Evolutionary conservation across 176 grass and related monocot species (phyloP), one percentile per base, ranked within the genome.

Genomic region (Musa beccarii): DNA sequence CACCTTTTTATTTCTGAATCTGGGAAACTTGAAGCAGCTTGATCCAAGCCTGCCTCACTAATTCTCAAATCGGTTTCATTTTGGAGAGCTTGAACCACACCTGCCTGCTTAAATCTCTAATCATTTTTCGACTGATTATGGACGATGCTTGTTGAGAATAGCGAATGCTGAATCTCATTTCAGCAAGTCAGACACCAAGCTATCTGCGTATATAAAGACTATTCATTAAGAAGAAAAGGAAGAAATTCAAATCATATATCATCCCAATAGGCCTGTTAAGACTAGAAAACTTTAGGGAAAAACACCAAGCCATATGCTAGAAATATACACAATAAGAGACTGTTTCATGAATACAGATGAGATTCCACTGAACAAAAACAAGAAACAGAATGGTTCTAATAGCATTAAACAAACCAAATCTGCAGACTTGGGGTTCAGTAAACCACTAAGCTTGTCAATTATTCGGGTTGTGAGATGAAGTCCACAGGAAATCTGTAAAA

Each of bases 81-180:
- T 51, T 51, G 29, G 8, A 19, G 43, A 70, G 49, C 49, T 22
- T 51, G 16, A 51, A 51, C 13, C 17, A 51, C 9, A 3, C 17
- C 34, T 51, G 7, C 17, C 43, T 51, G 11, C 63, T 66, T 26
- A 13, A 23, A 2, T 24, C 1, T 69, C 15, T 51, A 9, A 13
- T 70, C 49, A 24, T 51, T n/a, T 70, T 51, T 70, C 6, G 21
- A 20, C 16, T 51, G 25, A 51, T 70, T 70, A n/a, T 19, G 43
- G 34, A 19, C 8, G 8, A 15, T 11, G 5, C 13, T 51, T 12
- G 15, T 51, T 5, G 68, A 16, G 56, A 59, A 59, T 14, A 59
- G 56, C 56, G 3, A 59, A 9, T 51, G 43, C 34, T 51, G 34
- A 70, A 70, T 51, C 68, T 49, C 68, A 70, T 70, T 70, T 70